Evolutionary conservation across 805 yeast genomes (phyloP).

Genomic region (Cyberlindnera suaveolens): DNA sequence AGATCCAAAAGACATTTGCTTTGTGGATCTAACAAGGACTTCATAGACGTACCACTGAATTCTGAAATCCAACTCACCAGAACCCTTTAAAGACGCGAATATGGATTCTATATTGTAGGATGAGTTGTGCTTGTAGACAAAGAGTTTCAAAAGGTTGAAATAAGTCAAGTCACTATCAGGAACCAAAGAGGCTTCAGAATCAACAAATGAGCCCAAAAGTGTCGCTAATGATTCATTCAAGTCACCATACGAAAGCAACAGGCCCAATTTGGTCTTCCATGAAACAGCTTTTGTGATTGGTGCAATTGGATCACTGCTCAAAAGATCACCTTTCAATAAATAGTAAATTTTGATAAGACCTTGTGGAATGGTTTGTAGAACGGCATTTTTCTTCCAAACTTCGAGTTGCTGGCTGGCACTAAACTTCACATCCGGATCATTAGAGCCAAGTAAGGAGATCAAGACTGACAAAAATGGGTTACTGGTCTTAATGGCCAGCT

Average conservation of each 20-base stretch:
- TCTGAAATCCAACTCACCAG: constrained; percentile 27
- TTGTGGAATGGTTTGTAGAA: constrained; percentile 41
- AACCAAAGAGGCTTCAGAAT: constrained; percentile 9
- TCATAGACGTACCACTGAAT: constrained; percentile 49
- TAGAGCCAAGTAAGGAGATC: constrained; percentile 66
- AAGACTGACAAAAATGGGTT: constrained; percentile 68
- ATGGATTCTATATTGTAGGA: constrained; percentile 12
- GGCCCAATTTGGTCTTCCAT: constrained; percentile 60
- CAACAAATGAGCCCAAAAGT: constrained; percentile 25
- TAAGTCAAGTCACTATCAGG: constrained; percentile 15
- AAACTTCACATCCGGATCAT: constrained; percentile 47
- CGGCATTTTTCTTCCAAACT: constrained; percentile 52
- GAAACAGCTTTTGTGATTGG: constrained; percentile 41
- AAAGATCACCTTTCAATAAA: constrained; percentile 49
- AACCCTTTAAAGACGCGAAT: constrained; percentile 12
- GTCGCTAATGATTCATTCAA: constrained; percentile 29
- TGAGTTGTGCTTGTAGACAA: constrained; percentile 18
- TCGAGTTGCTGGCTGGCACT: constrained; percentile 58
- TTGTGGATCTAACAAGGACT: constrained; percentile 33
- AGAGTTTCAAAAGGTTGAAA: constrained; percentile 26
- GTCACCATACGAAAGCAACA: constrained; percentile 60
- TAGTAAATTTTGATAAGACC: constrained; percentile 55
- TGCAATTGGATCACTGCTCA: constrained; percentile 24
- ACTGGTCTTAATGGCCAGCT: constrained; percentile 49
- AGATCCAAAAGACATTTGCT: constrained; percentile 19